phyloP scores from a whole-genome alignment of 768 basidiomycete genomes.

The Hydnum rufescens region DNA sequence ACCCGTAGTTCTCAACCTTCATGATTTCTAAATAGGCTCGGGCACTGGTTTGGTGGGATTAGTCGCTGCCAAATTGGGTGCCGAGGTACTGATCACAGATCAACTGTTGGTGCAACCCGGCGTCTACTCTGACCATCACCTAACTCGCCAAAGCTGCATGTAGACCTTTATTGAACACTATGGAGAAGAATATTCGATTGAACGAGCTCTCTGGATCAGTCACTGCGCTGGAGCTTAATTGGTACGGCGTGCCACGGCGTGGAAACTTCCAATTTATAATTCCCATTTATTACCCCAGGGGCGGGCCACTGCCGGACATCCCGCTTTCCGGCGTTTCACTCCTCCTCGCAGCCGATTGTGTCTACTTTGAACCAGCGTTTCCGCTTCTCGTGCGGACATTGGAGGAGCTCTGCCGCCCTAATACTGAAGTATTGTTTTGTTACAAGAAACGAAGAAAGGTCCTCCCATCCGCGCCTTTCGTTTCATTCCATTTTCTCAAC shows the following conservation, averaged over 20 bases:
- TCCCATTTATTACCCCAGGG: background rate
- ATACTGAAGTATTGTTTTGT: slow-evolving; percentile 62
- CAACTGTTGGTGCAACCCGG: slow-evolving; percentile 51
- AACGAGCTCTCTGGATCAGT: slow-evolving; percentile 40
- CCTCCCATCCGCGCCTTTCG: background rate
- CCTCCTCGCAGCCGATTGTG: slow-evolving; percentile 82
- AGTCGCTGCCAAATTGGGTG: slow-evolving; percentile 48
- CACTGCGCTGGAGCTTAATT: slow-evolving; percentile 54
- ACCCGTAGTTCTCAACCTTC: background rate
- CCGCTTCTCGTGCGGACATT: slow-evolving; percentile 70
- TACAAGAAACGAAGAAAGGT: slow-evolving; percentile 90
- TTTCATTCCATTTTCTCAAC: slow-evolving; percentile 1
- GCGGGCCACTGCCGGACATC: no score
- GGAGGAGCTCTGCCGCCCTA: slow-evolving; percentile 29
- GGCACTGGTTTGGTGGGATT: slow-evolving; percentile 91
- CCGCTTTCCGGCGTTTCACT: slow-evolving; percentile 30
- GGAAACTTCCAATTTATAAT: background rate
- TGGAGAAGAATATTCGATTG: slow-evolving; percentile 48
- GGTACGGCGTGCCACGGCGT: slow-evolving; percentile 29
- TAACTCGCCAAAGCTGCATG: slow-evolving; percentile 6
- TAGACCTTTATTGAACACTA: slow-evolving; percentile 61
- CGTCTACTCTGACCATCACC: slow-evolving; percentile 2
- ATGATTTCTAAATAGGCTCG: slow-evolving; percentile 14
- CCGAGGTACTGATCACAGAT: slow-evolving; percentile 62
- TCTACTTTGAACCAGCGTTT: slow-evolving; percentile 89